Percentiles rank a stretch among this genome's conserved stretches.
These are phyloP conservation scores for Fusarium oxysporum DNA, from an alignment of 2,329 filamentous ascomycete species.

Conservation along the genomic window DNA sequence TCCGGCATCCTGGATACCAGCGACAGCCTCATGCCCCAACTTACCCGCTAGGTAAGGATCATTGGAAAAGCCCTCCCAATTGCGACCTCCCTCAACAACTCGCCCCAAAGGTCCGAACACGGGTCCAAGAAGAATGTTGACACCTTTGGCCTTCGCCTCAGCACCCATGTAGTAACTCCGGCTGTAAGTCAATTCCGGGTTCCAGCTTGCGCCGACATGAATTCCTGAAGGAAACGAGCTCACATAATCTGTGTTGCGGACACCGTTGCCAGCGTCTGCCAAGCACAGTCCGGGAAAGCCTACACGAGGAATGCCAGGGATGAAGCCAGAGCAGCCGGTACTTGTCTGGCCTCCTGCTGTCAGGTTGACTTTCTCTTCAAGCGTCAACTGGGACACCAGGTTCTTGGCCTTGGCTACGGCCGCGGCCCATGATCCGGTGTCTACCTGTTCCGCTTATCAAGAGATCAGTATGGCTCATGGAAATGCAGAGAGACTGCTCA, in stretches of 20 bases:
- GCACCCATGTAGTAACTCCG: conserved; percentile 17
- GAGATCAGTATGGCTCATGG: rapidly evolving
- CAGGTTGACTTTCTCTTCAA: conserved; percentile 28
- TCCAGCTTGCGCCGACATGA: conserved; percentile 22
- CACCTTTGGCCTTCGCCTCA: conserved; percentile 10
- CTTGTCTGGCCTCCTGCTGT: conserved; percentile 4
- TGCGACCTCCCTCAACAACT: not conserved
- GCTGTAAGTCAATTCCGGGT: conserved; percentile 10
- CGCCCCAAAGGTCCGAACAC: conserved; percentile 6
- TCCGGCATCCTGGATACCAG: conserved; percentile 15
- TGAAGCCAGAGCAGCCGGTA: conserved; percentile 13
- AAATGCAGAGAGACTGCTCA: not conserved
- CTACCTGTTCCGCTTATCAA: not conserved
- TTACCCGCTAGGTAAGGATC: conserved; percentile 16
- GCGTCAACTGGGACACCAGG: conserved; percentile 2
- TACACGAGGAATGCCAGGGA: not conserved
- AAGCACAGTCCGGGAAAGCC: conserved; percentile 8
- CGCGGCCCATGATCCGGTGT: not conserved
- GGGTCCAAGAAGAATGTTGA: conserved; percentile 1
- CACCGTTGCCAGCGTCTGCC: conserved; percentile 8
- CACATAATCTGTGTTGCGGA: conserved; percentile 16
- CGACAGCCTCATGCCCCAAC: not conserved
- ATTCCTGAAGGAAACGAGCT: conserved; percentile 15
- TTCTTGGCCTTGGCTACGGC: conserved; percentile 6
- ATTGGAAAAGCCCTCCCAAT: conserved; percentile 18